phyloP scores from a whole-genome alignment of 768 basidiomycete species.

The Tylopilus sp. region DNA sequence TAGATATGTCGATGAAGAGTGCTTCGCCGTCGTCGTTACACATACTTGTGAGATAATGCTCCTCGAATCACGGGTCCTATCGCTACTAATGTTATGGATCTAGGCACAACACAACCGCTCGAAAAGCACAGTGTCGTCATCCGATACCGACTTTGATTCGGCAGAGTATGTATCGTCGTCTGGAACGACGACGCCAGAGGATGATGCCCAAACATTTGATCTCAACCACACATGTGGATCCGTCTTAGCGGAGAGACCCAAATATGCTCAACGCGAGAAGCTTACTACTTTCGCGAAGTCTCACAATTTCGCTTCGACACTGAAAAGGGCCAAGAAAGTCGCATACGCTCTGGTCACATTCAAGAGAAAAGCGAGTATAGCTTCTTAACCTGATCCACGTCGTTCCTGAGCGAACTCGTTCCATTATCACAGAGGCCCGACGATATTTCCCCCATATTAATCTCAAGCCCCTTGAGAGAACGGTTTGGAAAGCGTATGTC shows the following conservation, averaged over 20 bases:
- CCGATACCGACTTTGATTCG: conserved; percentile 24
- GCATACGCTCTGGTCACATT: conserved; percentile 19
- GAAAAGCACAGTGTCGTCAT: conserved; percentile 10
- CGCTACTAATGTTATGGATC: not conserved
- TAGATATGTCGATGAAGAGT: not conserved
- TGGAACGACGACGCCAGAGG: conserved; percentile 31
- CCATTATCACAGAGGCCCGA: conserved; percentile 15
- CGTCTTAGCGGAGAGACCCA: conserved; percentile 6
- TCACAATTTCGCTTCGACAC: conserved; percentile 12
- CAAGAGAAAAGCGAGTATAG: conserved; percentile 23
- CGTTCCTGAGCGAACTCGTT: not conserved
- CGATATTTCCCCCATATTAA: conserved; percentile 21
- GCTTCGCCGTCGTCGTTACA: not conserved
- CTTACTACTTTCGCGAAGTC: conserved; percentile 9
- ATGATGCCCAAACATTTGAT: conserved; percentile 23
- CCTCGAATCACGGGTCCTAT: not conserved
- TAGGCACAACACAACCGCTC: conserved; percentile 6
- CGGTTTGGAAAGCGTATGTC: conserved; percentile 30
- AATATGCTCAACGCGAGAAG: not conserved
- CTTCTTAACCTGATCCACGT: not conserved
- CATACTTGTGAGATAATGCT: not conserved
- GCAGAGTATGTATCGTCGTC: conserved; percentile 25
- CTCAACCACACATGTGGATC: conserved; percentile 12
- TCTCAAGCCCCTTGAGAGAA: conserved; percentile 27
- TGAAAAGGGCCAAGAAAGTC: conserved; percentile 24